phyloP scores from a whole-genome alignment of 805 yeast genomes.

The Cyberlindnera samutprakarnensis region DNA sequence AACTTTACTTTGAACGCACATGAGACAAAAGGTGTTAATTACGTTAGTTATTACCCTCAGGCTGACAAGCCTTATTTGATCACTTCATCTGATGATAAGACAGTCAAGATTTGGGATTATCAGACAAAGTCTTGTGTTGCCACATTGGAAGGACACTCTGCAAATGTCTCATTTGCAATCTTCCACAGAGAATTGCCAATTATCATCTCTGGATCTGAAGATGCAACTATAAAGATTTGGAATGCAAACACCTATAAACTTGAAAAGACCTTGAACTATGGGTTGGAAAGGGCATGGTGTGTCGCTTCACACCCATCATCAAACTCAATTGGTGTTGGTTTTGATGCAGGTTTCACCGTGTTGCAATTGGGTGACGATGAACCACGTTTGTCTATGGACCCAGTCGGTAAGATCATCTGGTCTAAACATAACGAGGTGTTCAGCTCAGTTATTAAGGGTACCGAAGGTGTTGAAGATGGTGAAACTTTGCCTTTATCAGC shows the following conservation, averaged over 20 bases:
- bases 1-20: slow-evolving; percentile 90
- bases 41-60: slow-evolving; percentile 93
- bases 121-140: slow-evolving; percentile 96
- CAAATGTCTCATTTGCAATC: slow-evolving; percentile 93
- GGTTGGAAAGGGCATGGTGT: slow-evolving; percentile 97
- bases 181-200: slow-evolving; percentile 97
- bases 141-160: slow-evolving; percentile 85
- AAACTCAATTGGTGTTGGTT: slow-evolving; percentile 83
- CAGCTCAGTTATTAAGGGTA: slow-evolving; percentile 71
- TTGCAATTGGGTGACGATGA: slow-evolving; percentile 88
- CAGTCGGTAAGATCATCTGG: slow-evolving; percentile 86
- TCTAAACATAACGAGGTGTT: slow-evolving; percentile 80
- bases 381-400: slow-evolving; percentile 90
- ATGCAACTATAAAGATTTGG: slow-evolving; percentile 92
- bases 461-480: slow-evolving; percentile 68
- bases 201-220: slow-evolving; percentile 94
- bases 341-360: slow-evolving; percentile 90
- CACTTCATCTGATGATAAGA: slow-evolving; percentile 85
- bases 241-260: slow-evolving; percentile 88
- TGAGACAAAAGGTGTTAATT: slow-evolving; percentile 90
- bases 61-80: slow-evolving; percentile 95
- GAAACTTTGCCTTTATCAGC: slow-evolving; percentile 69
- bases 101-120: slow-evolving; percentile 91
- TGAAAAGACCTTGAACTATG: slow-evolving; percentile 84
- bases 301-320: slow-evolving; percentile 63